Conservation (phyloP, 352 stramenopile species). For the Stephanocyclus meneghinianus region DNA sequence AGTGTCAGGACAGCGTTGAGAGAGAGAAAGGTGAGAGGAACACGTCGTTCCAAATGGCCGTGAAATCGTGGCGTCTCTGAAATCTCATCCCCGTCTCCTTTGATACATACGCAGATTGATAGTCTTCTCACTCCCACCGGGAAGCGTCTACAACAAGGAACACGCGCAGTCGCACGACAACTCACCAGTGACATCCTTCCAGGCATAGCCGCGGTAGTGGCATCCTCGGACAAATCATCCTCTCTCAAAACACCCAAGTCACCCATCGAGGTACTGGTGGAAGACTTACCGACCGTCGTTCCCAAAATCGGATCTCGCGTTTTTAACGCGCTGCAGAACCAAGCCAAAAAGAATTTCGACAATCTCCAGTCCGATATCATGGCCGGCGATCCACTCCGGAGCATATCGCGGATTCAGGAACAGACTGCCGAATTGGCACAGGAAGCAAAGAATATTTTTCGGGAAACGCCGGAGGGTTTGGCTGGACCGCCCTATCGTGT, state of each 20-base stretch:
- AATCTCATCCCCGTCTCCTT: background rate
- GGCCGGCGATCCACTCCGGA: slow-evolving; percentile 55
- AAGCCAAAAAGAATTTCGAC: slow-evolving; percentile 69
- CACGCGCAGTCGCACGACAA: slow-evolving; percentile 71
- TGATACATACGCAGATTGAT: slow-evolving; percentile 61
- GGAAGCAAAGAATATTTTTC: slow-evolving; percentile 75
- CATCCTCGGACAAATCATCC: slow-evolving; percentile 21
- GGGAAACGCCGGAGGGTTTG: slow-evolving; percentile 73
- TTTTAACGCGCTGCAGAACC: slow-evolving; percentile 68
- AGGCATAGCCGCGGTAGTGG: slow-evolving; percentile 42
- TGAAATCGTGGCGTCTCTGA: background rate
- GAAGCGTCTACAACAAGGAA: slow-evolving; percentile 73
- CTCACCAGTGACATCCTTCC: slow-evolving; percentile 78
- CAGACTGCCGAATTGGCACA: slow-evolving; percentile 69
- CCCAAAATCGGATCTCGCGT: slow-evolving; percentile 68
- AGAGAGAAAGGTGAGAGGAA: slow-evolving; percentile 64
- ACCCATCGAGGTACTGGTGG: slow-evolving; percentile 29
- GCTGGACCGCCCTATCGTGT: slow-evolving; percentile 69
- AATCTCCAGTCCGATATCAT: slow-evolving; percentile 67
- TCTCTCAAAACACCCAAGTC: slow-evolving; percentile 34
- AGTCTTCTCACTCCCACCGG: slow-evolving; percentile 67
- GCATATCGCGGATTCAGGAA: slow-evolving; percentile 63
- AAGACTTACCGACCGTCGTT: slow-evolving; percentile 54
- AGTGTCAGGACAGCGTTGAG: slow-evolving; percentile 64
- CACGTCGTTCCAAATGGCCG: background rate